These are phyloP conservation scores for Ceratocystis cubensis DNA, from an alignment of 2,329 filamentous ascomycete genomes.

Conservation along the genomic window DNA sequence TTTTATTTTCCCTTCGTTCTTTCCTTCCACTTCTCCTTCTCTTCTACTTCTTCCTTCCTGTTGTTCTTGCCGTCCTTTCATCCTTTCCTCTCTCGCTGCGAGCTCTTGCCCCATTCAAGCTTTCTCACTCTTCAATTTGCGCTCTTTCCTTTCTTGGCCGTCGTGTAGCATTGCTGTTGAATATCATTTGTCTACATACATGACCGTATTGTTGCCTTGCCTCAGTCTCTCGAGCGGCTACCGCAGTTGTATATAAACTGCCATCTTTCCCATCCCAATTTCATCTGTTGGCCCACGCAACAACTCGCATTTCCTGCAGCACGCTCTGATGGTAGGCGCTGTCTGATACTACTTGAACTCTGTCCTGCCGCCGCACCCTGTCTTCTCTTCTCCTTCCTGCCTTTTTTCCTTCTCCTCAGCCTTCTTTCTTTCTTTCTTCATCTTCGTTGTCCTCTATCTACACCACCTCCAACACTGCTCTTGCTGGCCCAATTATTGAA, in stretches of 20 bases:
- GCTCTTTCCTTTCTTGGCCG: background rate
- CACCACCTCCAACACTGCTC: background rate
- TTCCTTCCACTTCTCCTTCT: background rate
- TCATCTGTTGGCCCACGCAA: background rate
- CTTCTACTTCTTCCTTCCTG: background rate
- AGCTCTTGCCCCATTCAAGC: background rate
- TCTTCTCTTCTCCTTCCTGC: background rate
- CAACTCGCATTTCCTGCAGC: background rate
- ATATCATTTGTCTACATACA: background rate
- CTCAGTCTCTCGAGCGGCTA: background rate
- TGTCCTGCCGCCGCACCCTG: background rate
- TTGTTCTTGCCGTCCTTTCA: background rate
- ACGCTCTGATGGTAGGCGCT: background rate
- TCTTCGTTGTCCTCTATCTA: background rate
- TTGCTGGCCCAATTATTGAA: too few relatives aligned
- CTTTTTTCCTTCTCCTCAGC: background rate
- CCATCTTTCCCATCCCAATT: background rate
- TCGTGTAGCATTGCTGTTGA: background rate
- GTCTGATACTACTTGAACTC: slow-evolving; percentile 1
- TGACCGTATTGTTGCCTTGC: background rate
- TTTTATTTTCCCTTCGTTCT: slow-evolving; percentile 3
- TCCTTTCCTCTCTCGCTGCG: background rate
- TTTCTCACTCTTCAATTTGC: background rate
- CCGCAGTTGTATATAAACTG: slow-evolving; percentile 1
- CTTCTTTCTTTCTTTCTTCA: background rate